Evolutionary conservation across 2,329 filamentous ascomycete genomes (phyloP).

Genomic region (Spiromastix sp.): DNA sequence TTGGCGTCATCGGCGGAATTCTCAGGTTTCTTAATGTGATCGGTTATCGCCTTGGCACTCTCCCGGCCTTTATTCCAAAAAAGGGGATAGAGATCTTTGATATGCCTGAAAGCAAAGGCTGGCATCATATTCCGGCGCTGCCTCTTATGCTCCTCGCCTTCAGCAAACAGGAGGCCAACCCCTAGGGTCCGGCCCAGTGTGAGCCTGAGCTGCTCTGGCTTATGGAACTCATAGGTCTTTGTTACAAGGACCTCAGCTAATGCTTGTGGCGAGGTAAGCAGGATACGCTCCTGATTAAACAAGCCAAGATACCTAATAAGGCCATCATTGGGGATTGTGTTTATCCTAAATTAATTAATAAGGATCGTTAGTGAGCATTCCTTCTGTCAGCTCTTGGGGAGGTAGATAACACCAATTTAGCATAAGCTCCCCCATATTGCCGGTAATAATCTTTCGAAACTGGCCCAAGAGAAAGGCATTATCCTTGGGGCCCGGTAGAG

Average conservation of each 20-base stretch:
- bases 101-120: constrained; percentile 73
- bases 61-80: constrained; percentile 74
- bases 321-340: constrained; percentile 25
- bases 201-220: constrained; percentile 24
- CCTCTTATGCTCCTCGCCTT: constrained; percentile 28
- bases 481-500: no score
- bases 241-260: constrained; percentile 31
- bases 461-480: no score
- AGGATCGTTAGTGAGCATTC: no score
- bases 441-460: no score
- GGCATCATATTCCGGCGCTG: constrained; percentile 72
- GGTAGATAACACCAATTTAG: no score
- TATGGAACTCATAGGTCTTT: constrained; percentile 30
- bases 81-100: constrained; percentile 72
- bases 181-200: constrained; percentile 28
- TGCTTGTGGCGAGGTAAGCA: constrained; percentile 28
- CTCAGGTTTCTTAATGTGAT: constrained; percentile 26
- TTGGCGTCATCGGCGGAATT: constrained; percentile 12
- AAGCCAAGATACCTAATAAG: constrained; percentile 32
- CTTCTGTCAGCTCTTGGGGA: no score
- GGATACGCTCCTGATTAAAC: constrained; percentile 26
- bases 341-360: no score
- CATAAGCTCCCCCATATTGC: no score
- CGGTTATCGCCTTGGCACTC: constrained; percentile 51
- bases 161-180: constrained; percentile 27